These are phyloP conservation scores for Hypoxylon sp. DNA, from an alignment of 2,329 filamentous ascomycete genomes.

Conservation along the genomic window DNA sequence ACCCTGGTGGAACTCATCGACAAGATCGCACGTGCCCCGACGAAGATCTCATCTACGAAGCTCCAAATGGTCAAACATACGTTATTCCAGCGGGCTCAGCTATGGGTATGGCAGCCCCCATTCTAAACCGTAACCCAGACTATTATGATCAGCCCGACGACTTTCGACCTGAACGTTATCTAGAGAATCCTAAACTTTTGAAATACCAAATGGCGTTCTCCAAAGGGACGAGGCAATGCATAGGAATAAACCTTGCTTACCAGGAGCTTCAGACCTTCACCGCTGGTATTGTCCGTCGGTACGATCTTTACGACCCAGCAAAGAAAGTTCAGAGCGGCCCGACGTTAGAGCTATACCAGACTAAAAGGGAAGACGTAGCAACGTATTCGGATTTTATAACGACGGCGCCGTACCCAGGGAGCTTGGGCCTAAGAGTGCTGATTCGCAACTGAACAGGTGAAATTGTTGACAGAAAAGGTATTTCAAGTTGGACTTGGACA, in stretches of 20 bases:
- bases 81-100: constrained; percentile 41
- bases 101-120: constrained; percentile 44
- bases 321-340: constrained; percentile 43
- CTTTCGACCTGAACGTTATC: constrained; percentile 47
- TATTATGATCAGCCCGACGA: constrained; percentile 43
- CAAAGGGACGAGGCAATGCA: constrained; percentile 45
- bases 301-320: constrained; percentile 44
- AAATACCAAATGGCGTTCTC: constrained; percentile 45
- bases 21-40: constrained; percentile 53
- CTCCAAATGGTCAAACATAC: constrained; percentile 36
- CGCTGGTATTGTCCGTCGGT: constrained; percentile 45
- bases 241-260: constrained; percentile 49
- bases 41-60: constrained; percentile 49
- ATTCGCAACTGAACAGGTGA: constrained; percentile 30
- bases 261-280: constrained; percentile 47
- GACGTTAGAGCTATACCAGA: constrained; percentile 48
- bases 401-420: constrained; percentile 40
- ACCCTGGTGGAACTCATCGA: constrained; percentile 53
- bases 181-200: constrained; percentile 45
- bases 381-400: constrained; percentile 44
- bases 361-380: constrained; percentile 40
- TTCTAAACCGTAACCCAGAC: constrained; percentile 43
- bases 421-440: constrained; percentile 43
- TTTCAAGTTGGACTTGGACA: not conserved
- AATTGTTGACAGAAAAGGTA: not conserved